A percentile compares a stretch with the other conserved stretches of the same genome.
Conservation (phyloP, 2,329 filamentous ascomycete species). For the Ceratocystis diversiconidia region DNA sequence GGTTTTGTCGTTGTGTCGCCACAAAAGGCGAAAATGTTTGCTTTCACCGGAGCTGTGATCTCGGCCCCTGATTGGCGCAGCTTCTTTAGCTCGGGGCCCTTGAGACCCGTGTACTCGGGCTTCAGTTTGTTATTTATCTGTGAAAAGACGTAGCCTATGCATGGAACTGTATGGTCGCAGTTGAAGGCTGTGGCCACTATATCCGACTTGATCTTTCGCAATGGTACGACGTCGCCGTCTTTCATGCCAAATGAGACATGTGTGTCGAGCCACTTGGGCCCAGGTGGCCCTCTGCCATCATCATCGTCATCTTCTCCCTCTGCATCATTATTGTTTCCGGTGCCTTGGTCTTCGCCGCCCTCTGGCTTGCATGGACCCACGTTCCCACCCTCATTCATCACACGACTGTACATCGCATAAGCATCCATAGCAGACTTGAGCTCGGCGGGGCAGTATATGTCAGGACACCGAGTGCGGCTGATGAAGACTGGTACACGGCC, state of each 20-base stretch:
- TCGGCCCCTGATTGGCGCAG: constrained; percentile 28
- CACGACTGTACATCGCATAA: constrained; percentile 29
- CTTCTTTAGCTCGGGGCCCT: constrained; percentile 27
- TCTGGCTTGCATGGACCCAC: constrained; percentile 21
- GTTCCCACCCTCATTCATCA: constrained; percentile 31
- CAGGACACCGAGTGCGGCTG: constrained; percentile 32
- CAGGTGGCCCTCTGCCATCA: constrained; percentile 16
- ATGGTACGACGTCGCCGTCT: constrained; percentile 26
- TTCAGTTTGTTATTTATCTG: constrained; percentile 28
- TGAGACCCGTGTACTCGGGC: constrained; percentile 26
- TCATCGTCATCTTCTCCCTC: constrained; percentile 19
- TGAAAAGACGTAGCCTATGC: constrained; percentile 34
- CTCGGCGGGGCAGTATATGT: constrained; percentile 32
- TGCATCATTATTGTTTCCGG: background rate
- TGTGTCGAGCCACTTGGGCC: constrained; percentile 24
- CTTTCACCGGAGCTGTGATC: constrained; percentile 29
- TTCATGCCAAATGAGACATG: constrained; percentile 29
- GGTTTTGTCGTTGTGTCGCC: constrained; percentile 33
- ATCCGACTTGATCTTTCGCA: constrained; percentile 25
- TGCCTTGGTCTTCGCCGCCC: background rate
- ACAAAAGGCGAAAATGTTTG: constrained; percentile 34
- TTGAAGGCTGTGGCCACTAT: constrained; percentile 31
- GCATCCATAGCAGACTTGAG: constrained; percentile 29
- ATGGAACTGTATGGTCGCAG: constrained; percentile 35
- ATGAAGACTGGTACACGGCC: constrained; percentile 31